Evolutionary conservation across 2,329 filamentous ascomycete genomes (phyloP).

Genomic region (Trichophaea hybrida): DNA sequence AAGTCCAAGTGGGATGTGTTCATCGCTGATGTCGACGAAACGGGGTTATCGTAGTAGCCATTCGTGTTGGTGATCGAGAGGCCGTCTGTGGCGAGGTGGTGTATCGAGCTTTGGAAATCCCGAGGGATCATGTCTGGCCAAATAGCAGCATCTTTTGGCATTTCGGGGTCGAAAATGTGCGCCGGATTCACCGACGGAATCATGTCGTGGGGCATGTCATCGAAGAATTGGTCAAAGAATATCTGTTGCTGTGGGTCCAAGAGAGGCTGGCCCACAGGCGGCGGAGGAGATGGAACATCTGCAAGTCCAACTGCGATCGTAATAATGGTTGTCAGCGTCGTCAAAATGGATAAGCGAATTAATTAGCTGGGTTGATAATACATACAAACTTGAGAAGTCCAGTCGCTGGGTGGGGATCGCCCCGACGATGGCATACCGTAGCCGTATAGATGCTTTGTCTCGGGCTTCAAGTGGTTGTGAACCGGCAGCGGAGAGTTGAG

Average conservation of each 20-base stretch:
- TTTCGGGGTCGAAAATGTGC: slow-evolving; percentile 17
- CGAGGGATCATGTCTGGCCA: slow-evolving; percentile 18
- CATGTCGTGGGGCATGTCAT: slow-evolving; percentile 13
- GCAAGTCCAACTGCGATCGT: slow-evolving; percentile 15
- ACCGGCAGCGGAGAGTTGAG: slow-evolving; percentile 3
- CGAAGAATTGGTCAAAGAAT: slow-evolving; percentile 20
- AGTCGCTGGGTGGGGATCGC: slow-evolving; percentile 14
- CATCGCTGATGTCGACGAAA: slow-evolving; percentile 13
- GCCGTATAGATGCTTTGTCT: background rate
- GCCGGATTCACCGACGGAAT: slow-evolving; percentile 17
- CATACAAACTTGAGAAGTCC: slow-evolving; percentile 13
- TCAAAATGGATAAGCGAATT: background rate
- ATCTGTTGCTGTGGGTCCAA: slow-evolving; percentile 20
- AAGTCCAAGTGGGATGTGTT: slow-evolving; percentile 16
- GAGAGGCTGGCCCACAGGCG: slow-evolving; percentile 21
- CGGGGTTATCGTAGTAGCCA: slow-evolving; percentile 1
- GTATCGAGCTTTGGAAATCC: slow-evolving; percentile 9
- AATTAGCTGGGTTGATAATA: background rate
- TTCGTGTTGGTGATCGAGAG: slow-evolving; percentile 5
- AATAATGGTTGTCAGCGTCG: background rate
- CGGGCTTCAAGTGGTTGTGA: background rate
- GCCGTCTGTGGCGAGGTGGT: slow-evolving; percentile 8
- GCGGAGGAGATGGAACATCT: slow-evolving; percentile 18
- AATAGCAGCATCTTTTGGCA: slow-evolving; percentile 15
- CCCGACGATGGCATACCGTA: slow-evolving; percentile 5